Evolutionary conservation across 768 basidiomycete genomes (phyloP), one percentile per base, ranked within the genome.

Genomic region (Trametes villosa): DNA sequence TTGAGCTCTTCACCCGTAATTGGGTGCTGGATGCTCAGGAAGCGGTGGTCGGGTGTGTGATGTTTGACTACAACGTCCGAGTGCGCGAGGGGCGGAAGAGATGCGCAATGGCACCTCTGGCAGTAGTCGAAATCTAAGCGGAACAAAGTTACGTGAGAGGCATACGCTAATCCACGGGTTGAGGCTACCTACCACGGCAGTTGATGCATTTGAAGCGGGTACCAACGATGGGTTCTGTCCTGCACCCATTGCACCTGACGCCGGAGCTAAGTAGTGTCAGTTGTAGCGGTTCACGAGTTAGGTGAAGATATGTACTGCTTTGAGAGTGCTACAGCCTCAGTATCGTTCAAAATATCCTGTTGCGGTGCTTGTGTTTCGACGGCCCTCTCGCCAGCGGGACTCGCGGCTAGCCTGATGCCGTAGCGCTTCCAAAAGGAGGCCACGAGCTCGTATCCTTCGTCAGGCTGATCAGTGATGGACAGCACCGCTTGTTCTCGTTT

Each of bases 51-150:
- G 13, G 31, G n/a, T 5, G 13, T 17, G 31, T 50, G 48, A 3
- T 34, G 31, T 4, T n/a, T 33, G 2, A 4, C 31, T 18, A 50
- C 5, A 13, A 27, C 31, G 33, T 12, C 24, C 2, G 48, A n/a
- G 20, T 50, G n/a, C 48, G 9, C 15, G n/a, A 50, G 33, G 29
- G 48, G 31, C 12, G 53, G 27, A 12, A 41, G 27, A 2, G 40
- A 22, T 11, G 26, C 22, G 1, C 36, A 9, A 22, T 53, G n/a
- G 22, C 53, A 53, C 5, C 6, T 31, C 3, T 15, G 17, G 29
- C 53, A 53, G 29, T 53, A 53, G 29, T 53, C 53, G 40, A 53
- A 42, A 22, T 53, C 53, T 53, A 20, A 4, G 9, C 4, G 8
- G 33, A 7, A 7, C 1, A 4, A n/a, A 44, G 13, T 36, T 53